phyloP scores from a whole-genome alignment of 2,329 filamentous ascomycete species.

The Talaromyces sp. region DNA sequence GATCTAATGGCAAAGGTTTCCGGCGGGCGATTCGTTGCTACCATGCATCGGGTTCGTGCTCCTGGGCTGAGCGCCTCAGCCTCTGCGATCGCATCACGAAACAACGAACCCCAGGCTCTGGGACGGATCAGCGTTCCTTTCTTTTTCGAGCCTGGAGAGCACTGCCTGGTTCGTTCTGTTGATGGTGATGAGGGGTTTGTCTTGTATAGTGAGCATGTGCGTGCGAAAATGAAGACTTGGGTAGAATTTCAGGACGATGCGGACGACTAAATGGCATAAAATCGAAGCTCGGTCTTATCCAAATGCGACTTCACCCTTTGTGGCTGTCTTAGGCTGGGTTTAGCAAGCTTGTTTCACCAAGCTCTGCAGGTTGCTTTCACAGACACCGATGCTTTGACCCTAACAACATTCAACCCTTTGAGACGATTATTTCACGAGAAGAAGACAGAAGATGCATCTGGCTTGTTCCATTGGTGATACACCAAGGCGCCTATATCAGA shows the following conservation, averaged over 20 bases:
- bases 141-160: slow-evolving; percentile 52
- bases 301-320: background rate
- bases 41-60: slow-evolving; percentile 49
- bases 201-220: slow-evolving; percentile 47
- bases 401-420: too few species aligned
- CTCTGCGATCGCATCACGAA: background rate
- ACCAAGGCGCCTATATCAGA: too few species aligned
- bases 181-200: slow-evolving; percentile 35
- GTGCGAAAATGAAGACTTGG: slow-evolving; percentile 49
- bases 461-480: too few species aligned
- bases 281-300: background rate
- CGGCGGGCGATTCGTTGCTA: slow-evolving; percentile 49
- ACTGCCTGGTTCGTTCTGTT: slow-evolving; percentile 44
- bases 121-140: slow-evolving; percentile 51
- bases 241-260: slow-evolving; percentile 46
- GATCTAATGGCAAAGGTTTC: slow-evolving; percentile 49
- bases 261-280: slow-evolving; percentile 1
- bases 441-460: too few species aligned
- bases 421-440: too few species aligned
- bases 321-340: background rate
- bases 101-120: slow-evolving; percentile 10
- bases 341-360: too few species aligned
- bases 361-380: too few species aligned
- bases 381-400: too few species aligned
- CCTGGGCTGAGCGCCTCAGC: slow-evolving; percentile 6